A percentile compares a stretch with the other conserved stretches of the same genome.
phyloP scores from a whole-genome alignment of 768 basidiomycete genomes.

The Leccinum disarticulatum region DNA sequence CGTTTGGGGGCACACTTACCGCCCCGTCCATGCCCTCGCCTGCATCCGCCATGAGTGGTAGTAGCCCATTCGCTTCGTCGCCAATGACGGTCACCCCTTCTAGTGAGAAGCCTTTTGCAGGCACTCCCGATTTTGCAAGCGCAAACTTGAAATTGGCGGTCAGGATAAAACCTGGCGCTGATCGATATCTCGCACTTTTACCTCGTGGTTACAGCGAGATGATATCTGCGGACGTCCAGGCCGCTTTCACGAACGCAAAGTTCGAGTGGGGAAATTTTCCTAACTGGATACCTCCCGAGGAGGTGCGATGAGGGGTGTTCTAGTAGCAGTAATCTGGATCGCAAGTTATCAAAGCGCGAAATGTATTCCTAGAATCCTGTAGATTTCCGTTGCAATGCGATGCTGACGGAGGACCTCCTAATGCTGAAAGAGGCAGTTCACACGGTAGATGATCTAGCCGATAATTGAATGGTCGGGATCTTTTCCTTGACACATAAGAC shows the following conservation, averaged over 20 bases:
- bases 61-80: slow-evolving; percentile 26
- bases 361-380: slow-evolving; percentile 9
- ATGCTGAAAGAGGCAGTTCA: neutral
- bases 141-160: slow-evolving; percentile 31
- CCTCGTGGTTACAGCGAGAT: slow-evolving; percentile 58
- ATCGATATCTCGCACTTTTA: slow-evolving; percentile 56
- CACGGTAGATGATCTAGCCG: neutral
- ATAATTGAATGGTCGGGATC: slow-evolving; percentile 16
- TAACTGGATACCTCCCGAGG: slow-evolving; percentile 70
- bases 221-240: slow-evolving; percentile 49
- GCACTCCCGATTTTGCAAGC: slow-evolving; percentile 35
- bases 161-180: slow-evolving; percentile 44
- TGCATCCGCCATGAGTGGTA: slow-evolving; percentile 21
- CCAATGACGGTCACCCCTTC: slow-evolving; percentile 27
- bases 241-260: slow-evolving; percentile 53
- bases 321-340: neutral
- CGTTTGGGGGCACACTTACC: slow-evolving; percentile 19
- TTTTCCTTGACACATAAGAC: slow-evolving; percentile 8
- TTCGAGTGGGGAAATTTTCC: slow-evolving; percentile 74
- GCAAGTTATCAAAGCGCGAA: neutral
- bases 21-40: slow-evolving; percentile 17
- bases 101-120: slow-evolving; percentile 19
- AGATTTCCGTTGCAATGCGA: neutral
- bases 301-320: slow-evolving; percentile 29
- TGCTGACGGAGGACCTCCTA: too few species aligned